Base-by-base conservation (phyloP, 805 yeast genomes). In the Saturnispora serradocipensis region DNA sequence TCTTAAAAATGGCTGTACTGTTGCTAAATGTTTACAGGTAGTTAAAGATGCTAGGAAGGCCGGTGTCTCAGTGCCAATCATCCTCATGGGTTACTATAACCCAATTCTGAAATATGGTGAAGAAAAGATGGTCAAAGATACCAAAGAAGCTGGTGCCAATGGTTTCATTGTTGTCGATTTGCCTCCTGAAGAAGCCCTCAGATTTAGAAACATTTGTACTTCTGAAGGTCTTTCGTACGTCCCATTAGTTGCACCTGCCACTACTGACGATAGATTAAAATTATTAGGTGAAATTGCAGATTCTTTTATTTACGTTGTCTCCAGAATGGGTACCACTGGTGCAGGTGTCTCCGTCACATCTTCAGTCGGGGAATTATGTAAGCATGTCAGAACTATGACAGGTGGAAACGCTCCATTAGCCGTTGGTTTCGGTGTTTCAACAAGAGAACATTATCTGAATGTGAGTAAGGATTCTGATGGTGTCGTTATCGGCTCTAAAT, bases 261-360 rank as follows among this genome's bases (percentile, higher is more conserved):
- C 99, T 46, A 85, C 96, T 39, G 91, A 91, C 63, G 93, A 84
- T 49, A 80, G 99, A 62, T 77, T 93, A 60, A 77, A 80, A 62
- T 70, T 86, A 32, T 74, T 93, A 61, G 84, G 91, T 8, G 77
- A 78, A 52, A 86, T 93, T 61, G 96, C 99, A 32, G 97, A 91
- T 66, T 87, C 97, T 1, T 93, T 93, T 69, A 84, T 93, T 54
- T 93, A 93, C 62, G 99, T 93, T 39, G 98, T 93, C 16, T 88
- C 97, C 3, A 80, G 96, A 67, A 93, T 93, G 99, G 97, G 98
- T 58, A 83, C 96, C 53, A 93, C 99, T 28, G 99, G 99, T 65
- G 91, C 95, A 36, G 72, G 82, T 22, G 77, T 84, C 18, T 72
- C 75, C 22, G 80, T 95, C 43, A 75, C 81, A 45, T 61, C 72